Conservation (phyloP, 306 rosid species). For the Castanospermum australe region DNA sequence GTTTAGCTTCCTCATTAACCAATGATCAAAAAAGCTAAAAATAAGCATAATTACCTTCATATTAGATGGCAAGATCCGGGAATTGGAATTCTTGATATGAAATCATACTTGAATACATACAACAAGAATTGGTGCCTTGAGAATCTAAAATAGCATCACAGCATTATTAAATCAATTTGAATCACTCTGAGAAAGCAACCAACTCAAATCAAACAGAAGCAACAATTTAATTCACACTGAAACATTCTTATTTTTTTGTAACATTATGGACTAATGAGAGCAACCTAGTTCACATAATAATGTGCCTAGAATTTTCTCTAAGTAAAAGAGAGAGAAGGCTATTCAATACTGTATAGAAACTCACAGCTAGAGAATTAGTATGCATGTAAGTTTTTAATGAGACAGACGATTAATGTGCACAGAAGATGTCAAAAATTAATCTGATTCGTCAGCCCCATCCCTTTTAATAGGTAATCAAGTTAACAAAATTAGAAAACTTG, state of each 20-base stretch:
- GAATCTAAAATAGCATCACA: not conserved
- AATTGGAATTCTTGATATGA: not conserved
- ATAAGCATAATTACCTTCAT: not conserved
- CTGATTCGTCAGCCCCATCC: not conserved
- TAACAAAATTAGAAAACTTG: not conserved
- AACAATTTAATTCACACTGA: not conserved
- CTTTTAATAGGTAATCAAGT: not conserved
- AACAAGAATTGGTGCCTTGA: not conserved
- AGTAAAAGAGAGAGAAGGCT: not conserved
- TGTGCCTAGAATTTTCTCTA: not conserved
- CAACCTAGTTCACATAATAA: not conserved
- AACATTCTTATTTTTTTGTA: not conserved
- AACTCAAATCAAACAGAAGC: not conserved
- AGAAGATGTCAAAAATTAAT: not conserved
- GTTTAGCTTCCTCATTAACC: not conserved
- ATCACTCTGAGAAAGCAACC: not conserved
- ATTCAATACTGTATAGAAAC: not conserved
- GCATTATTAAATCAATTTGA: not conserved
- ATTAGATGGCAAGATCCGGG: not conserved
- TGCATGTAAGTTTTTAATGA: not conserved
- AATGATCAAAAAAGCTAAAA: not conserved
- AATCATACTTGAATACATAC: not conserved
- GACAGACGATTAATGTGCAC: not conserved
- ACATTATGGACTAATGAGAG: too few relatives aligned
- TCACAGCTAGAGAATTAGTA: not conserved